phyloP scores from a whole-genome alignment of 208 protist species.

The Acanthamoeba culbertsoni region DNA sequence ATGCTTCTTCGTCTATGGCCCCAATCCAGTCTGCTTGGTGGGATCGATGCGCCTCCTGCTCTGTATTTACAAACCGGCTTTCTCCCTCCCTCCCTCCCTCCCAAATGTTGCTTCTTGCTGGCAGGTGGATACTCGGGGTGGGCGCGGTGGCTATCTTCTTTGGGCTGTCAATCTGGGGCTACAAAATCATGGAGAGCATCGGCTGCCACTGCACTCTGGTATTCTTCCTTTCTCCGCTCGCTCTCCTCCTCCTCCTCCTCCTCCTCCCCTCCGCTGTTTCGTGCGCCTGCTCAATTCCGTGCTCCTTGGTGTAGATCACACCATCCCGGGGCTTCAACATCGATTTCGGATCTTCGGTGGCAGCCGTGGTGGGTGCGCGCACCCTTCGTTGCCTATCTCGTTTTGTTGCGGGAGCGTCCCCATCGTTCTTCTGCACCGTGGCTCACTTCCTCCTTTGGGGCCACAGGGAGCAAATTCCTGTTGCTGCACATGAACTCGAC shows the following conservation, averaged over 20 bases:
- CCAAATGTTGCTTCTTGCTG: not conserved
- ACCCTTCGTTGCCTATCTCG: not conserved
- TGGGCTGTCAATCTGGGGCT: not conserved
- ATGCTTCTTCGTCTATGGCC: not conserved
- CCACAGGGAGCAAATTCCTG: slow-evolving; percentile 7
- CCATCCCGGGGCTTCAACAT: not conserved
- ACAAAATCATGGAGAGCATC: slow-evolving; percentile 1
- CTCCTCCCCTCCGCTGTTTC: no score
- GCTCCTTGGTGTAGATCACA: not conserved
- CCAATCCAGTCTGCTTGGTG: not conserved
- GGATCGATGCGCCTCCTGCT: no score
- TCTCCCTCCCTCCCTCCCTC: not conserved
- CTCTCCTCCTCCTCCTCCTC: no score
- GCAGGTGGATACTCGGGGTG: not conserved
- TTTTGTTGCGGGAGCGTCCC: not conserved
- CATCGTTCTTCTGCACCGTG: not conserved
- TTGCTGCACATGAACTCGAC: slow-evolving; percentile 23
- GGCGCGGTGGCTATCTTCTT: slow-evolving; percentile 15
- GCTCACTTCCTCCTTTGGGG: no score
- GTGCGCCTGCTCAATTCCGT: not conserved
- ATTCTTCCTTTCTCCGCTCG: not conserved
- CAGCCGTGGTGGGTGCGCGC: not conserved
- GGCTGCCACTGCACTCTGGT: not conserved
- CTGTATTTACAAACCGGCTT: no score
- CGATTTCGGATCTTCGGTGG: not conserved